Percentiles rank a stretch among this genome's conserved stretches.
These are phyloP conservation scores for Hyaloscypha bicolor DNA, from an alignment of 495 filamentous ascomycete genomes.

Conservation along the genomic window DNA sequence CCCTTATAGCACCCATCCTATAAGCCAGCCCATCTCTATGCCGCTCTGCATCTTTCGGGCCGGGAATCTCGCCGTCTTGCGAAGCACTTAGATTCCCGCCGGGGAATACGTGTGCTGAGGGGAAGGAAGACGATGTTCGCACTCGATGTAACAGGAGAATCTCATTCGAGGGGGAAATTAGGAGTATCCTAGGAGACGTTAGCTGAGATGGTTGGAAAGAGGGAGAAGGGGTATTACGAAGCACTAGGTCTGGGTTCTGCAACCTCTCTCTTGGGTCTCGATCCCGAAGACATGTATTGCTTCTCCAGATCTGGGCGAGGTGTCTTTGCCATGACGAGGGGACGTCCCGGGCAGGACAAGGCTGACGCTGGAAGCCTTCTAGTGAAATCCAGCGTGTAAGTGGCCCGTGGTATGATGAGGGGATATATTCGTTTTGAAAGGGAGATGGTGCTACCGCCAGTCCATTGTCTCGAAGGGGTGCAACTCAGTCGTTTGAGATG, in stretches of 20 bases:
- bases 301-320: conserved; percentile 25
- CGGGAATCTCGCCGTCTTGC: conserved; percentile 67
- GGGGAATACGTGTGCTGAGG: conserved; percentile 94
- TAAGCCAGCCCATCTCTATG: conserved; percentile 73
- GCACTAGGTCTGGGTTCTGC: conserved; percentile 40
- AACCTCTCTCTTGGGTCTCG: conserved; percentile 16
- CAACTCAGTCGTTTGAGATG: conserved; percentile 13
- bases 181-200: conserved; percentile 63
- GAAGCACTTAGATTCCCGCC: conserved; percentile 80
- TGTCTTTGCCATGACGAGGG: conserved; percentile 8
- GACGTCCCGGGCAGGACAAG: not conserved
- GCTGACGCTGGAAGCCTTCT: not conserved
- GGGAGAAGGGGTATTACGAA: conserved; percentile 31
- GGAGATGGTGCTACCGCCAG: not conserved
- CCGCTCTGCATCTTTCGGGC: conserved; percentile 43
- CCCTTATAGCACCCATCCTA: conserved; percentile 77
- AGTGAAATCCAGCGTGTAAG: not conserved
- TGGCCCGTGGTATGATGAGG: not conserved
- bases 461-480: not conserved
- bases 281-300: conserved; percentile 32
- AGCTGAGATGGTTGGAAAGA: not conserved
- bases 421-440: not conserved
- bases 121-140: conserved; percentile 76
- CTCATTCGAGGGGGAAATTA: conserved; percentile 84
- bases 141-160: conserved; percentile 88